Base-by-base conservation (phyloP, 306 rosid species). In the Corylus avellana region DNA sequence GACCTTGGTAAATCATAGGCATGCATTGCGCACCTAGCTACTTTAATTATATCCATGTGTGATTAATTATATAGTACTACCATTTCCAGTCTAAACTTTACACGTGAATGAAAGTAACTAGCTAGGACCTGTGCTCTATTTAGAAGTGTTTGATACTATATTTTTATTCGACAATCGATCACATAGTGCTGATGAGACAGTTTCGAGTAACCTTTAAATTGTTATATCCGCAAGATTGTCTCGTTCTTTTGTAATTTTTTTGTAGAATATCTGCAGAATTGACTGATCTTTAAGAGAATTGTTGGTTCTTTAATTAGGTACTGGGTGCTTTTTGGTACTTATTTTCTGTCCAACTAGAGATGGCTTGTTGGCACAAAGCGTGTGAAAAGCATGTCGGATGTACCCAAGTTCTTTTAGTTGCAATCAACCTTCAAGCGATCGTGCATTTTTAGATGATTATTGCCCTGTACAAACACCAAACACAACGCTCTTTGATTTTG, bases 251-350 rank as follows among this genome's bases (percentile, higher is more conserved):
- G 44, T 39, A 74, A 51, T 51, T 74, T 49, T 18, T 3, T 4
- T 4, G 5, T 39, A 39, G 44, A 3, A 56, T 56, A 56, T n/a
- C 8, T 74, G 54, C 68, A 44, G 17, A 62, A 82, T 74, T 81
- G 69, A 81, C 77, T 77, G 77, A 85, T 79, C 29, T 22, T 75
- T 74, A 75, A 68, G 75, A 2, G 79, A 27, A 37, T 81, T 49
- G 1, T 10, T 84, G 69, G 75, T 77, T 71, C 74, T 87, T 27
- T 74, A 22, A 22, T 22, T 22, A 92, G 97, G 93, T 92, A 84
- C 76, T 94, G 50, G 98, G 97, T 74, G 97, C 94, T 61, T 91
- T 91, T 80, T 93, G 96, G 97, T 91, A 93, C 85, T 83, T 93
- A 85, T 71, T 87, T 77, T 91, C 97, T 47, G 82, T 94, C 44